Conservation (phyloP, 225 moss, liverwort and hornwort genomes). For the Straminergon stramineum region DNA sequence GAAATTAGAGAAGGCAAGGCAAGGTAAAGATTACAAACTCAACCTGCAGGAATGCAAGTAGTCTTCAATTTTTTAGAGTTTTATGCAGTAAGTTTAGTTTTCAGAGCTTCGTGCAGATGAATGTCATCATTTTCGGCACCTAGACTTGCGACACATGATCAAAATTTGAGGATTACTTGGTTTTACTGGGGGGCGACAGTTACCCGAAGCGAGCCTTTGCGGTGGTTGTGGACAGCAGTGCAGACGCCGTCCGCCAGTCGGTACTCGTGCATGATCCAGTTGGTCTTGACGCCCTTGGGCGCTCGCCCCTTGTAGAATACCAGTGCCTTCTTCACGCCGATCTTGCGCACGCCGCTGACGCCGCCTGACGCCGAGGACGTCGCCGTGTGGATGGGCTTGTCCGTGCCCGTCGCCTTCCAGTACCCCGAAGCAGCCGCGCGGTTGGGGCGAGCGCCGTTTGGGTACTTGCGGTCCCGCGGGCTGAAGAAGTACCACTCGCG, state of each 20-base stretch:
- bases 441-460: conserved; percentile 93
- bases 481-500: conserved; percentile 99
- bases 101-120: not conserved
- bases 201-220: conserved; percentile 96
- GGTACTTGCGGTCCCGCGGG: conserved; percentile 97
- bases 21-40: too few species aligned
- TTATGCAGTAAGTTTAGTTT: not conserved
- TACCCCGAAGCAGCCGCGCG: conserved; percentile 94
- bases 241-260: conserved; percentile 84
- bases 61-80: too few species aligned
- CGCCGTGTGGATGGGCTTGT: conserved; percentile 80
- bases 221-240: conserved; percentile 56
- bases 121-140: not conserved
- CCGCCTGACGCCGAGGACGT: not conserved
- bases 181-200: not conserved
- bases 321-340: conserved; percentile 96
- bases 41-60: not conserved
- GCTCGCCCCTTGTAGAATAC: conserved; percentile 99
- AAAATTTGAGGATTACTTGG: not conserved
- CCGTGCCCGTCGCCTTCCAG: conserved; percentile 99
- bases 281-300: conserved; percentile 95
- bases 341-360: conserved; percentile 56
- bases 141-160: not conserved
- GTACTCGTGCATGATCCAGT: conserved; percentile 99
- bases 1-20: not conserved